phyloP scores from a whole-genome alignment of 495 filamentous ascomycete genomes.

The Friedmanniomyces endolithicus region DNA sequence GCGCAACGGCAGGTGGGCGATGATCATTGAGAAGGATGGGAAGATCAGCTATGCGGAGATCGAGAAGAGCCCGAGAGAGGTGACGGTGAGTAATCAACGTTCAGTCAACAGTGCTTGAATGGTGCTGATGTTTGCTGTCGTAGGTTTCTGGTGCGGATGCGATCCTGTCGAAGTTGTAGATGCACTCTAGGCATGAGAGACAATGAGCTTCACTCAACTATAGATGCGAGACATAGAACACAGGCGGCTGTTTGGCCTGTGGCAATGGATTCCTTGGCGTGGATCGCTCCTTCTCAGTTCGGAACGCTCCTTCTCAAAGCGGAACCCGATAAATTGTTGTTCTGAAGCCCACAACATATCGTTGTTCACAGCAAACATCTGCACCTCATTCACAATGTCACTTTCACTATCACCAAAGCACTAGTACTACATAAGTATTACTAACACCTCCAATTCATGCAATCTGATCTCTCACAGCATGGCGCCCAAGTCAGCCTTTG shows the following conservation, averaged over 20 bases:
- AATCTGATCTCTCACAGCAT: no score
- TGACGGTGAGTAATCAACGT: constrained; percentile 38
- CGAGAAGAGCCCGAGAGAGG: constrained; percentile 55
- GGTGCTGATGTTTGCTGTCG: neutral
- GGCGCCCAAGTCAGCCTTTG: no score
- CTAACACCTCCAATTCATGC: no score
- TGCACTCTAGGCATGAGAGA: neutral
- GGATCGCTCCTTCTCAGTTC: no score
- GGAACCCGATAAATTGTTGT: no score
- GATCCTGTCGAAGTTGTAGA: constrained; percentile 20
- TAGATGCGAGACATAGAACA: neutral
- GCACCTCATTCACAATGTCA: no score
- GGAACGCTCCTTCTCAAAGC: no score
- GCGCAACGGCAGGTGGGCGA: constrained; percentile 68
- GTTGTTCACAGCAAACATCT: no score
- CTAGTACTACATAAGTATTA: no score
- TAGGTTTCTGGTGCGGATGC: constrained; percentile 24
- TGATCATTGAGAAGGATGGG: constrained; percentile 73
- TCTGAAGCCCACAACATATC: no score
- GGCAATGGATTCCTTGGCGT: neutral
- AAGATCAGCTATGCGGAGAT: constrained; percentile 77
- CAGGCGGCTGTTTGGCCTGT: neutral
- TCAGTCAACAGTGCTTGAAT: neutral
- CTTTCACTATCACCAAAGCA: no score
- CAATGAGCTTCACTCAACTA: neutral